These are phyloP conservation scores for Berkeleyomyces basicola DNA, from an alignment of 2,329 filamentous ascomycete species.

Conservation along the genomic window DNA sequence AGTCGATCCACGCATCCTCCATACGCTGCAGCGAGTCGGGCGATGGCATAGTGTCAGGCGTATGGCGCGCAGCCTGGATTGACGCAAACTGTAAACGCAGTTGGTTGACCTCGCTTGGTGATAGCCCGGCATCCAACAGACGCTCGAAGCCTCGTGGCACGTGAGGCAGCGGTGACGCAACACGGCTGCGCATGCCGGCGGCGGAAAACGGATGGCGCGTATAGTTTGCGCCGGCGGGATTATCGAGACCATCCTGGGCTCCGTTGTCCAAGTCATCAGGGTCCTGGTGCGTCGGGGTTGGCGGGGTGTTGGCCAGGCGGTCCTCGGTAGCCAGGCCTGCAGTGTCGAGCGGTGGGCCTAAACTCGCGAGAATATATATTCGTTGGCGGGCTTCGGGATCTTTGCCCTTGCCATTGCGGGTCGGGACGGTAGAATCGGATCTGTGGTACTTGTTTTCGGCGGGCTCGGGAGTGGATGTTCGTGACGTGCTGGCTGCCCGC, in stretches of 20 bases:
- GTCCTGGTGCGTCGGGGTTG: background rate
- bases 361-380: slow-evolving; percentile 6
- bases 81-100: slow-evolving; percentile 78
- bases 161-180: background rate
- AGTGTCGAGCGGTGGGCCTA: slow-evolving; percentile 34
- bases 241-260: background rate
- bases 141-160: slow-evolving; percentile 65
- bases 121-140: slow-evolving; percentile 66
- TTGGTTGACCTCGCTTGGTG: slow-evolving; percentile 62
- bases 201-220: background rate
- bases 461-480: background rate
- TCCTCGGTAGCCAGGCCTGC: slow-evolving; percentile 56
- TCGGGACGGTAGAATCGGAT: background rate
- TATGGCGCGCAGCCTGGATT: slow-evolving; percentile 66
- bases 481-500: slow-evolving; percentile 9
- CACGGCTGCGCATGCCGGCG: slow-evolving; percentile 14
- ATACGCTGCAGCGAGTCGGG: slow-evolving; percentile 58
- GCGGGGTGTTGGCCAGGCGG: slow-evolving; percentile 23
- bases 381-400: background rate
- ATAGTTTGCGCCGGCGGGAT: background rate
- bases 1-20: slow-evolving; percentile 86
- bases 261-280: background rate
- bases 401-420: slow-evolving; percentile 20
- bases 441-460: background rate
- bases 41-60: slow-evolving; percentile 75